Evolutionary conservation across 768 basidiomycete species (phyloP).

Genomic region (Harrya chromipes): DNA sequence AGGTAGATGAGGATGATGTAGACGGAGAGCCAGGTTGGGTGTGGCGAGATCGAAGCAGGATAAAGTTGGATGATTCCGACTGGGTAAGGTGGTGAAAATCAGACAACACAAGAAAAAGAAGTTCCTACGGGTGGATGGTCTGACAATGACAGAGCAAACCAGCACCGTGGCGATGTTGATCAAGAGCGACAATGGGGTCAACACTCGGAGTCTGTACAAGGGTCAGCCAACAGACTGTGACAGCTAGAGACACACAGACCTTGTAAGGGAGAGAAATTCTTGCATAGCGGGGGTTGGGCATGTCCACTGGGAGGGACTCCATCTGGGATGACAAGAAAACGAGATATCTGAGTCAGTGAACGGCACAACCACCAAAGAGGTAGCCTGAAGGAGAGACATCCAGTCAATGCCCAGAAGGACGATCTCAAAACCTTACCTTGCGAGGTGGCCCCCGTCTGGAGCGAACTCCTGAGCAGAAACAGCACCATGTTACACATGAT

Average conservation of each 20-base stretch:
- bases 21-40: conserved; percentile 49
- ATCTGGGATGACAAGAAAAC: conserved; percentile 28
- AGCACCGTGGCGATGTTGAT: conserved; percentile 72
- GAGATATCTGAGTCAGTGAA: conserved; percentile 7
- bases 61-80: conserved; percentile 50
- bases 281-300: conserved; percentile 56
- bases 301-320: conserved; percentile 62
- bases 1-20: conserved; percentile 63
- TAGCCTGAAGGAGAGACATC: too few relatives aligned
- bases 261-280: conserved; percentile 63
- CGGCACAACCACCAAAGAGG: too few relatives aligned
- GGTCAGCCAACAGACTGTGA: not conserved
- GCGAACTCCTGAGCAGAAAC: conserved; percentile 29
- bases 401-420: too few relatives aligned
- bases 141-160: conserved; percentile 65
- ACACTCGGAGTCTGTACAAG: conserved; percentile 64
- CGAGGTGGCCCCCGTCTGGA: conserved; percentile 30
- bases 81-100: conserved; percentile 14
- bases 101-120: too few relatives aligned
- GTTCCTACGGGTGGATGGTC: conserved; percentile 55
- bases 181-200: conserved; percentile 81
- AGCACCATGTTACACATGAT: conserved; percentile 28
- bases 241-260: conserved; percentile 33
- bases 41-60: conserved; percentile 73
- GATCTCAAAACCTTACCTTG: conserved; percentile 5